Conservation (phyloP, 2,329 filamentous ascomycete genomes). For the Paracorniculantispora psalliotae region DNA sequence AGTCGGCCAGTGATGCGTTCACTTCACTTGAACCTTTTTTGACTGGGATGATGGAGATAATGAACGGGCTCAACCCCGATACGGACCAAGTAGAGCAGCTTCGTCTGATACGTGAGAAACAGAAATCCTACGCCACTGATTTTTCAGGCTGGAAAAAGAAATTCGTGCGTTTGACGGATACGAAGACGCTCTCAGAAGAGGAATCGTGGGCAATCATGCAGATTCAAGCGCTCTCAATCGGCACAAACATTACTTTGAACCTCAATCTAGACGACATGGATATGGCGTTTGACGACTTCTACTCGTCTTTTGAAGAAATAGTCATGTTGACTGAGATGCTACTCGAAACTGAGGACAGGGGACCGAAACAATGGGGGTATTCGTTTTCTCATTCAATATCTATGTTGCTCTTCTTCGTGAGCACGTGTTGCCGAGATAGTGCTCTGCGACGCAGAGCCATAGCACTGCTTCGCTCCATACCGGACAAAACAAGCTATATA, state of each 20-base stretch:
- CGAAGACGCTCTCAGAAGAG: background rate
- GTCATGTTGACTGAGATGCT: background rate
- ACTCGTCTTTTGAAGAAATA: background rate
- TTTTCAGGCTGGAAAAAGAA: background rate
- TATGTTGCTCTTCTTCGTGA: background rate
- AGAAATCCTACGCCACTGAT: background rate
- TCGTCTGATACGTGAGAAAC: background rate
- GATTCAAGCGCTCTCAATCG: background rate
- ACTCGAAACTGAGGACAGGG: background rate
- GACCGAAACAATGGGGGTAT: background rate
- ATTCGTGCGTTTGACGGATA: background rate
- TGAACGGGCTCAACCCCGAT: background rate
- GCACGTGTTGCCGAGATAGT: background rate
- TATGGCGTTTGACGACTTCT: background rate
- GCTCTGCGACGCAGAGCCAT: background rate
- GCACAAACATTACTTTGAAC: background rate
- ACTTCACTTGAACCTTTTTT: background rate
- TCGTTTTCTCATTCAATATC: background rate
- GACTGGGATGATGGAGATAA: background rate
- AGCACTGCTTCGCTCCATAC: background rate
- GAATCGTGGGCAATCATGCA: background rate
- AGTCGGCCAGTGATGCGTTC: background rate
- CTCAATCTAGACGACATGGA: background rate
- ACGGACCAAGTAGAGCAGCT: background rate
- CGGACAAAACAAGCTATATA: background rate